phyloP scores from a whole-genome alignment of 208 protist species.

The Entamoeba invadens region DNA sequence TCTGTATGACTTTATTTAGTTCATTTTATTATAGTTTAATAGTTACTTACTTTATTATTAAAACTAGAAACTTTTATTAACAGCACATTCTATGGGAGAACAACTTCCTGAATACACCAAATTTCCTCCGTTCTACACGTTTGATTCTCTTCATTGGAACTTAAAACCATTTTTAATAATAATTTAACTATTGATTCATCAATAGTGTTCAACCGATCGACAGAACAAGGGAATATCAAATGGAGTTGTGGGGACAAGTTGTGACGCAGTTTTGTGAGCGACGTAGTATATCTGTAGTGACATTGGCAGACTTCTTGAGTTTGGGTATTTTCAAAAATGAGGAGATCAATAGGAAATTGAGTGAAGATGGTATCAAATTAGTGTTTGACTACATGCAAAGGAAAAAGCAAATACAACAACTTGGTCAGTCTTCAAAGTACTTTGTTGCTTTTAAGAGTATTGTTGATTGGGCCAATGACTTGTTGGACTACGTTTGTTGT shows the following conservation, averaged over 20 bases:
- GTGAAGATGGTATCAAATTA: background rate
- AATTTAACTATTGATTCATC: background rate
- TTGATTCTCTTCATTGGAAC: no score
- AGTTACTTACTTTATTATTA: no score
- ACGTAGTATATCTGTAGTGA: background rate
- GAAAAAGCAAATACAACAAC: background rate
- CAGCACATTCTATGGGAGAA: background rate
- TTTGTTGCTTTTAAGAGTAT: background rate
- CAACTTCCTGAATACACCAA: background rate
- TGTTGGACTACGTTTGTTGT: background rate
- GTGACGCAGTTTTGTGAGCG: background rate
- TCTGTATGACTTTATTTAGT: background rate
- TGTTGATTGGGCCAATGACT: background rate
- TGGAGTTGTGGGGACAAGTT: background rate
- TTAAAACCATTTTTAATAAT: background rate
- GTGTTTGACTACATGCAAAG: background rate
- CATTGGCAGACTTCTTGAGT: background rate
- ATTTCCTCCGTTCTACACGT: background rate
- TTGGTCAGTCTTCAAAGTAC: background rate
- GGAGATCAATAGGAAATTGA: background rate
- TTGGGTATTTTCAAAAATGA: background rate
- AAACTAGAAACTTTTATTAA: no score
- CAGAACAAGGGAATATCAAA: background rate
- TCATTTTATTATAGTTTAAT: no score
- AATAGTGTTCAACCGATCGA: background rate